Evolutionary conservation across 129 eudicot genomes (phyloP).

Genomic region (Mikania micrantha): DNA sequence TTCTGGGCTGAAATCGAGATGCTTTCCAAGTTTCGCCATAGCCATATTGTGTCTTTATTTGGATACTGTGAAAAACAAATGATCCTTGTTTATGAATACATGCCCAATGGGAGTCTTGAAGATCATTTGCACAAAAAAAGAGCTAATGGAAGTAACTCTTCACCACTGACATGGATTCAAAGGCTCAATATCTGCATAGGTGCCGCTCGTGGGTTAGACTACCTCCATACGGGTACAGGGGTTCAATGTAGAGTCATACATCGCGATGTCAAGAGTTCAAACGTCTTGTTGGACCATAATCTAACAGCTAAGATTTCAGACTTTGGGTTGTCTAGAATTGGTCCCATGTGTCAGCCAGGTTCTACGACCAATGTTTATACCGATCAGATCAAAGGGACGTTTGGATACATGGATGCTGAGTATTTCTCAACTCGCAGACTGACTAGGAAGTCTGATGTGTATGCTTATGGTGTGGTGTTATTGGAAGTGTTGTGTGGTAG

Average conservation of each 20-base stretch:
- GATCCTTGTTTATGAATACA: constrained; percentile 30
- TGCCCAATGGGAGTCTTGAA: constrained; percentile 21
- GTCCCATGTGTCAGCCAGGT: constrained; percentile 17
- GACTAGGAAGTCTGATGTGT: constrained; percentile 42
- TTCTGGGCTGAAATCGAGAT: constrained; percentile 27
- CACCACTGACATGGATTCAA: constrained; percentile 17
- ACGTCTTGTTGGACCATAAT: constrained; percentile 27
- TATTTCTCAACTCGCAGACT: constrained; percentile 26
- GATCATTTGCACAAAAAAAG: constrained; percentile 23
- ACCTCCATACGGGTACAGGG: constrained; percentile 34
- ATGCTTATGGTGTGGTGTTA: constrained; percentile 47
- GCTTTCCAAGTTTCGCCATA: constrained; percentile 31
- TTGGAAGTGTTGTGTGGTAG: constrained; percentile 41
- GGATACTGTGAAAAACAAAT: constrained; percentile 26
- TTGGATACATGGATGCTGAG: constrained; percentile 36
- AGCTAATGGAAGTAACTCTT: neutral
- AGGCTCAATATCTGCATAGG: constrained; percentile 28
- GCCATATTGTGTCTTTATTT: constrained; percentile 24
- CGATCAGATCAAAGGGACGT: constrained; percentile 14
- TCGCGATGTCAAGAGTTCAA: constrained; percentile 30
- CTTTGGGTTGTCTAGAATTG: constrained; percentile 25
- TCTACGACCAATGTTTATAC: constrained; percentile 23
- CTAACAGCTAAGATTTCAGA: constrained; percentile 20
- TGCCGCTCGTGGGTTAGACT: constrained; percentile 33
- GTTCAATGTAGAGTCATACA: constrained; percentile 26